Base-by-base conservation (phyloP, 495 filamentous ascomycete genomes). In the Rusavskia elegans region DNA sequence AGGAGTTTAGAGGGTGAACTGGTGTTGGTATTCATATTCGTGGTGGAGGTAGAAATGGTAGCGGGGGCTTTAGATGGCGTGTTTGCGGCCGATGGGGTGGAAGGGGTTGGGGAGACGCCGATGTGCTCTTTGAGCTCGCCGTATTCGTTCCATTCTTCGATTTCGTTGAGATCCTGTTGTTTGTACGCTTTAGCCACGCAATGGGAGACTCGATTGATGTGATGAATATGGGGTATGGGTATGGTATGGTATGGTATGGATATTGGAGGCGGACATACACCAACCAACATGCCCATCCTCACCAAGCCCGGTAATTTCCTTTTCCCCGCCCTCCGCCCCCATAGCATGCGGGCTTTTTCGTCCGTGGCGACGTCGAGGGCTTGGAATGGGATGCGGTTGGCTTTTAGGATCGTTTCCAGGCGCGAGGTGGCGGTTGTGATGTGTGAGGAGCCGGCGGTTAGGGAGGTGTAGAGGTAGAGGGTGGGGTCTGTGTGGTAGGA, bases 91-190 rank as follows among this genome's bases (percentile, higher is more conserved):
- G 59, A 54, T 5, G 69, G 69, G 65, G 71, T 70, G 66, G 68
- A 77, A 58, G 72, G 79, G 61, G 66, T 71, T 70, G 67, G 69
- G 71, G 58, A 76, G 68, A 57, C 67, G 21, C 70, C 82, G 51
- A 96, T 73, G 54, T 85, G 78, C 64, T 92, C 78, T 64, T 92
- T 89, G 51, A 98, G 75, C 70, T 97, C 92, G 61, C 85, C 90
- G 62, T 90, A 95, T 60, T 98, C 92, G 68, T 98, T 98, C 93
- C 93, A 97, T 63, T 97, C 92, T 70, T 98, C 92, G 52, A 95
- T 77, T 62, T 96, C 78, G 53, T 94, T 87, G 23, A 95, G 72
- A 63, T 97, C 92, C 89, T 95, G 42, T n/a, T 8, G 2, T 16
- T 20, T 30, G 20, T n/a, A n/a, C n/a, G n/a, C n/a, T n/a, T n/a